Conservation (phyloP, 1,284 basidiomycete genomes). For the Schizophyllum amplum region DNA sequence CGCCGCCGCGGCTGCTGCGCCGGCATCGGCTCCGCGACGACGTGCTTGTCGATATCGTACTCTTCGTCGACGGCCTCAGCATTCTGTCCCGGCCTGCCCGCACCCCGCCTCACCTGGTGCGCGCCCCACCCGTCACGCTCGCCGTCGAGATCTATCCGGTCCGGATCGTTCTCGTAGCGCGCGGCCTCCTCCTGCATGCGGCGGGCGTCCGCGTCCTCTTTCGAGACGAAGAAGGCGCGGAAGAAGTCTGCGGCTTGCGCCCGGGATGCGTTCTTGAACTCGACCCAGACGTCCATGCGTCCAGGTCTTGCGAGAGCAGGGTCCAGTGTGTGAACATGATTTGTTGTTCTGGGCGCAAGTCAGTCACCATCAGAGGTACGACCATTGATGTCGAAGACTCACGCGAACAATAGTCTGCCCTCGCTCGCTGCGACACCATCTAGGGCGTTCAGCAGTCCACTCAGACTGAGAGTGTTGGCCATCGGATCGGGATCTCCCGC, state of each 20-base stretch:
- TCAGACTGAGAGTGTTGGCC: slow-evolving; percentile 71
- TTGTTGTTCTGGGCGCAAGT: slow-evolving; percentile 51
- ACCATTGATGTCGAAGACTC: too few species aligned
- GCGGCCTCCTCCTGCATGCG: slow-evolving; percentile 25
- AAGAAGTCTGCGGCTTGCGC: slow-evolving; percentile 79
- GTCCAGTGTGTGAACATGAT: slow-evolving; percentile 77
- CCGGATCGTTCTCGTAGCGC: not conserved
- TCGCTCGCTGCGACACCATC: slow-evolving; percentile 84
- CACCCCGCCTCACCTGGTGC: slow-evolving; percentile 4
- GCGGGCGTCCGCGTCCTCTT: slow-evolving; percentile 36
- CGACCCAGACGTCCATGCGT: slow-evolving; percentile 85
- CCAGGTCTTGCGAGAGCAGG: slow-evolving; percentile 79
- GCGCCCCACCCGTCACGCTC: slow-evolving; percentile 1
- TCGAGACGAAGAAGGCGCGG: slow-evolving; percentile 78
- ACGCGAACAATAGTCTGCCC: slow-evolving; percentile 78
- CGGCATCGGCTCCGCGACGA: slow-evolving; percentile 1
- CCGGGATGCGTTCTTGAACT: slow-evolving; percentile 77
- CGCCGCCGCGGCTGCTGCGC: not conserved
- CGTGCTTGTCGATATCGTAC: slow-evolving; percentile 5
- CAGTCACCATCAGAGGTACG: not conserved
- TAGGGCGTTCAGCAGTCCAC: slow-evolving; percentile 75
- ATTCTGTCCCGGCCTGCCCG: not conserved
- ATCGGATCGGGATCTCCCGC: slow-evolving; percentile 48
- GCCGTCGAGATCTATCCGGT: slow-evolving; percentile 5
- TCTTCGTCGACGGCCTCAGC: slow-evolving; percentile 3